These are phyloP conservation scores for Salix koriyanagi DNA, from an alignment of 345 rosid genomes.

Conservation along the genomic window DNA sequence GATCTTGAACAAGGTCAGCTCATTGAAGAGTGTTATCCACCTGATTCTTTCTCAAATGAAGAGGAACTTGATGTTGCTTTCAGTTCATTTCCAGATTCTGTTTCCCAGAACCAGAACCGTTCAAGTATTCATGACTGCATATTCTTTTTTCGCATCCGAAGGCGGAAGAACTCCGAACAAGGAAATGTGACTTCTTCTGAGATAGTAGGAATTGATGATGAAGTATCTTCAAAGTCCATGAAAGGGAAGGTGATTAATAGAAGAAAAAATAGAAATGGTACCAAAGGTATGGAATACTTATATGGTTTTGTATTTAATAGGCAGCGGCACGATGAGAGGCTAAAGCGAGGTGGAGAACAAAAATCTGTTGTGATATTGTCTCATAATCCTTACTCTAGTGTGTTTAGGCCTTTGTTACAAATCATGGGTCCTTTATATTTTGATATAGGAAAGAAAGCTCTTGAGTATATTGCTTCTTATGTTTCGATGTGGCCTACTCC, in stretches of 20 bases:
- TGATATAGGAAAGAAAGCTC: constrained; percentile 74
- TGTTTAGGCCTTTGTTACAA: constrained; percentile 87
- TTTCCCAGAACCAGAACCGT: constrained; percentile 83
- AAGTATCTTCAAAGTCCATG: constrained; percentile 19
- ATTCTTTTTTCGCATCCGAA: constrained; percentile 83
- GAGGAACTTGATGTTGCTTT: constrained; percentile 94
- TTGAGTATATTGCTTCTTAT: constrained; percentile 78
- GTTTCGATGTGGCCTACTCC: constrained; percentile 95
- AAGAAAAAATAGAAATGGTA: constrained; percentile 10
- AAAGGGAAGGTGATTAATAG: constrained; percentile 19
- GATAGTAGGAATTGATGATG: constrained; percentile 26
- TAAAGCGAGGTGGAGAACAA: constrained; percentile 95
- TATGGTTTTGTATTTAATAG: constrained; percentile 95
- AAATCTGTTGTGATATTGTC: constrained; percentile 91
- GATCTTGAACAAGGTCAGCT: constrained; percentile 98
- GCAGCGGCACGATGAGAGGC: constrained; percentile 91
- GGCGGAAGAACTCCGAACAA: constrained; percentile 41
- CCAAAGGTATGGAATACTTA: constrained; percentile 36
- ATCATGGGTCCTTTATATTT: constrained; percentile 94
- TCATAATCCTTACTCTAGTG: constrained; percentile 67
- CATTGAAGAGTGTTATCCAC: constrained; percentile 86
- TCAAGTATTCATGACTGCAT: constrained; percentile 93
- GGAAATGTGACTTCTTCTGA: constrained; percentile 27
- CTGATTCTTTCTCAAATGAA: constrained; percentile 52
- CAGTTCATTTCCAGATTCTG: constrained; percentile 93